These are phyloP conservation scores for Pisolithus marmoratus DNA, from an alignment of 768 basidiomycete species.

Conservation along the genomic window DNA sequence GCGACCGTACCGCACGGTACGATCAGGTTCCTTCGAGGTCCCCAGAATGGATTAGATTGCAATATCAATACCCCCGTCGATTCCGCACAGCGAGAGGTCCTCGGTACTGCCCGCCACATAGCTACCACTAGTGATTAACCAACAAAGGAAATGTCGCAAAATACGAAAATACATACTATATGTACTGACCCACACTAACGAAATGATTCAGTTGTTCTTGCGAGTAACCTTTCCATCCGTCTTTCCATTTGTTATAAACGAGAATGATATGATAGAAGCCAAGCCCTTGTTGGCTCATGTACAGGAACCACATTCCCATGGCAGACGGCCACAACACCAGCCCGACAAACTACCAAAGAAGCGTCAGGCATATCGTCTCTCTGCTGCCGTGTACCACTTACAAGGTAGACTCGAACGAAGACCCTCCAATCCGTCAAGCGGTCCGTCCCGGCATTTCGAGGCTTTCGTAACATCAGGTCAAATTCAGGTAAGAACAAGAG, in stretches of 20 bases:
- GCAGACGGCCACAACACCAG: conserved; percentile 42
- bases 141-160: neutral
- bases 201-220: conserved; percentile 26
- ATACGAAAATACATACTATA: conserved; percentile 31
- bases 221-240: conserved; percentile 31
- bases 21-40: conserved; percentile 37
- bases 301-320: conserved; percentile 38
- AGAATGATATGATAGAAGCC: conserved; percentile 35
- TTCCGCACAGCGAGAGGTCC: conserved; percentile 39
- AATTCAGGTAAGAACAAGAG: neutral
- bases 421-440: conserved; percentile 45
- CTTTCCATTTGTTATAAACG: conserved; percentile 35
- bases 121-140: conserved; percentile 15
- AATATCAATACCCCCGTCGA: conserved; percentile 39
- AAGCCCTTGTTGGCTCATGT: conserved; percentile 33
- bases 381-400: conserved; percentile 6
- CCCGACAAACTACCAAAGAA: conserved; percentile 34
- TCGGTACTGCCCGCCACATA: conserved; percentile 44
- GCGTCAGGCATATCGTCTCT: neutral
- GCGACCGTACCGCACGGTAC: conserved; percentile 34
- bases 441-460: conserved; percentile 44
- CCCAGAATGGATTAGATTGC: conserved; percentile 41
- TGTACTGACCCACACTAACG: conserved; percentile 39
- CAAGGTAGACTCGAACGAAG: conserved; percentile 43
- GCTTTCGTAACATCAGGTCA: conserved; percentile 44